Evolutionary conservation across 345 rosid species (phyloP).

Genomic region (Brassica cretica): DNA sequence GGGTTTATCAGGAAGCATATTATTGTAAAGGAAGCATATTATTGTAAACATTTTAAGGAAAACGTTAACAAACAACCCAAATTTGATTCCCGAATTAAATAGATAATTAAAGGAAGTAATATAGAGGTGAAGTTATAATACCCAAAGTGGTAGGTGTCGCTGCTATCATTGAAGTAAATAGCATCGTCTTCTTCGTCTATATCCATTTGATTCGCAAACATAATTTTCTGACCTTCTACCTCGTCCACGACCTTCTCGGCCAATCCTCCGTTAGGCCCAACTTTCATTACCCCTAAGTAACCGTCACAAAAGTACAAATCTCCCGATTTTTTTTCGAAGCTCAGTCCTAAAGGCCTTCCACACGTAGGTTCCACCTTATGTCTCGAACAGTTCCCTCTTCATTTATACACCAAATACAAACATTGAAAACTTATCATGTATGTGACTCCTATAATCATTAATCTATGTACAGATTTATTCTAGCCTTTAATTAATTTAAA

Average conservation of each 20-base stretch:
- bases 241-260: conserved; percentile 50
- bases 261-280: conserved; percentile 66
- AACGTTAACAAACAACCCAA: background rate
- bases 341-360: conserved; percentile 78
- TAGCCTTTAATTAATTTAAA: background rate
- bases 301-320: conserved; percentile 76
- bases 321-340: conserved; percentile 62
- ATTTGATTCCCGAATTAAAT: background rate
- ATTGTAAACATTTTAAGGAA: background rate
- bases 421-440: background rate
- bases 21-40: background rate
- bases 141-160: conserved; percentile 60
- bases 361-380: conserved; percentile 53
- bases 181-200: conserved; percentile 58
- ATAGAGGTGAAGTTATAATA: conserved; percentile 25
- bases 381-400: conserved; percentile 55
- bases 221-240: conserved; percentile 54
- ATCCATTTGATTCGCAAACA: conserved; percentile 72
- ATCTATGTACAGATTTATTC: background rate
- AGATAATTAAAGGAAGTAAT: background rate
- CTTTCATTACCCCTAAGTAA: conserved; percentile 62
- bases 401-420: conserved; percentile 9
- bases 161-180: conserved; percentile 71
- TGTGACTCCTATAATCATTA: background rate
- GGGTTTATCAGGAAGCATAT: background rate